Evolutionary conservation across 2,329 filamentous ascomycete species (phyloP).

Genomic region (Ophiostoma australiae): DNA sequence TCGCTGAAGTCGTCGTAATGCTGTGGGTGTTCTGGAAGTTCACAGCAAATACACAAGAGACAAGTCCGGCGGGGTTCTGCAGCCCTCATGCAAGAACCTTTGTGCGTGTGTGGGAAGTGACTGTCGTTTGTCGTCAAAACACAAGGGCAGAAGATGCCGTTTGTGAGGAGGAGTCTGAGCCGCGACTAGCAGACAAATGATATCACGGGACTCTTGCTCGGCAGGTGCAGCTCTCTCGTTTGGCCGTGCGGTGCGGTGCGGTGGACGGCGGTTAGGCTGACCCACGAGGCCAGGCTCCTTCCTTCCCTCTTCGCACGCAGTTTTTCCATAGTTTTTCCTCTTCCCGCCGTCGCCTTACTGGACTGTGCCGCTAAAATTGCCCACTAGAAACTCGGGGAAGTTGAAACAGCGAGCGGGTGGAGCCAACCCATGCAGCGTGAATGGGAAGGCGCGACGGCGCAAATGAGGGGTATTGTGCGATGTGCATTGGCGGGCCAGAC

Average conservation of each 20-base stretch:
- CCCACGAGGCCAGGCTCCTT: neutral
- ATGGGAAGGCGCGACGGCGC: constrained; percentile 10
- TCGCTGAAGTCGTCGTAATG: too few relatives aligned
- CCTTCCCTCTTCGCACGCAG: neutral
- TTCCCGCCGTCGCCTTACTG: neutral
- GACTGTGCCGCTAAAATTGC: constrained; percentile 1
- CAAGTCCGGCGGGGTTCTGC: constrained; percentile 7
- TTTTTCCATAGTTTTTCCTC: constrained; percentile 15
- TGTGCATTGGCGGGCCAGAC: neutral
- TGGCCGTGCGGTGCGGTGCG: constrained; percentile 6
- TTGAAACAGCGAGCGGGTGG: constrained; percentile 10
- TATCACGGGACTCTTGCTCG: neutral
- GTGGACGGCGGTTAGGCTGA: neutral
- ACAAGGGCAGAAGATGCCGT: neutral
- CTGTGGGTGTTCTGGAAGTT: too few relatives aligned
- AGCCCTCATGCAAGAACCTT: neutral
- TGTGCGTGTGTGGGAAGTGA: neutral
- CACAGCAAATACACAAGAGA: neutral
- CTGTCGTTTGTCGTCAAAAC: neutral
- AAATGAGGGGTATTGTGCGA: constrained; percentile 2
- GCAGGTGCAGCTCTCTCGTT: neutral
- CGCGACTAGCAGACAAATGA: constrained; percentile 1
- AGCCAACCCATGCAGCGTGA: neutral
- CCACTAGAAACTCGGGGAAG: constrained; percentile 13
- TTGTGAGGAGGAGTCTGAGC: neutral